Evolutionary conservation across 352 stramenopile species (phyloP).

Genomic region (Pythium dissotocum): DNA sequence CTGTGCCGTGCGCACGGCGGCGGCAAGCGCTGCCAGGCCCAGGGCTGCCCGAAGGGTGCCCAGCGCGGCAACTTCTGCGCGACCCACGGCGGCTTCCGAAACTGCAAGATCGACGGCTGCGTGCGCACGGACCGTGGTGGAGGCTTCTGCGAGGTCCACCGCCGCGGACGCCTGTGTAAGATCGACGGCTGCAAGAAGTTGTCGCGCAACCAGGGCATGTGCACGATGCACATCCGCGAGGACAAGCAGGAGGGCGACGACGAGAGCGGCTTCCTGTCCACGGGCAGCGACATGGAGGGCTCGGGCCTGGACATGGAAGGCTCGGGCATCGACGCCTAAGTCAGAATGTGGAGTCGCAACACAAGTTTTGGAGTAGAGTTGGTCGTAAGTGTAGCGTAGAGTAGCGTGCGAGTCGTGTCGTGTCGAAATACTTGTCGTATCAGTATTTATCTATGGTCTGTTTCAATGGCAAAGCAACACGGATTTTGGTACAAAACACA

Average conservation of each 20-base stretch:
- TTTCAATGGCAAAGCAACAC: slow-evolving; percentile 24
- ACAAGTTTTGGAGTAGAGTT: slow-evolving; percentile 11
- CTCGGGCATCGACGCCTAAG: slow-evolving; percentile 7
- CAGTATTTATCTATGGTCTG: slow-evolving; percentile 19
- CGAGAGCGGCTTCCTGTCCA: slow-evolving; percentile 6
- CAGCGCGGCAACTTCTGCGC: slow-evolving; percentile 87
- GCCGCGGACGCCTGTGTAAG: slow-evolving; percentile 77
- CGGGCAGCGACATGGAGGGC: slow-evolving; percentile 4
- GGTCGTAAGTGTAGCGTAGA: slow-evolving; percentile 5
- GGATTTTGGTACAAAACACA: slow-evolving; percentile 1
- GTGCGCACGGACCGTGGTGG: slow-evolving; percentile 81
- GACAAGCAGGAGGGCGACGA: slow-evolving; percentile 61
- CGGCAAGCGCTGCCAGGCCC: slow-evolving; percentile 75
- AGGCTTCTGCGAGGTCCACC: slow-evolving; percentile 86
- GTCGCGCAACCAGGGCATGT: slow-evolving; percentile 86
- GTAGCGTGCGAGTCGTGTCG: slow-evolving; percentile 6
- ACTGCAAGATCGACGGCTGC: slow-evolving; percentile 85
- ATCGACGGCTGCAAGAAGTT: slow-evolving; percentile 88
- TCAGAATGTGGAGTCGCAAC: background rate
- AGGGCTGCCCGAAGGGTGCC: slow-evolving; percentile 74
- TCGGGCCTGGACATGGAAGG: slow-evolving; percentile 4
- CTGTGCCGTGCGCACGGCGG: slow-evolving; percentile 79
- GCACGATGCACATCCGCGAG: slow-evolving; percentile 88
- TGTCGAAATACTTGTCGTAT: slow-evolving; percentile 13
- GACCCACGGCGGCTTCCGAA: slow-evolving; percentile 83